Conservation (phyloP, 2,329 filamentous ascomycete genomes). For the Aspergillus udagawae region DNA sequence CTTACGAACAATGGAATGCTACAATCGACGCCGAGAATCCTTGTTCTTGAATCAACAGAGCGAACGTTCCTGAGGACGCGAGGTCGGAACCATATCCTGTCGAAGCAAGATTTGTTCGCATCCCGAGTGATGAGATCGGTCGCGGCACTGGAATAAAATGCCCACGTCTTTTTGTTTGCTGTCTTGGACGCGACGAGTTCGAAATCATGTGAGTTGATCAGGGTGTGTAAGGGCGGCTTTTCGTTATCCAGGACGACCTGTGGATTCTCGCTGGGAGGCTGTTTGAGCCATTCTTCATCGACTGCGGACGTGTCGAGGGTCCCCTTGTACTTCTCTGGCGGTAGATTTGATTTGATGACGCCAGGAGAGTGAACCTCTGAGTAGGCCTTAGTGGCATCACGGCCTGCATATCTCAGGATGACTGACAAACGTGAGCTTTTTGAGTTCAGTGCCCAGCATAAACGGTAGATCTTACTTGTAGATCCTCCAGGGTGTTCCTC, state of each 20-base stretch:
- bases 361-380: conserved; percentile 45
- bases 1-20: conserved; percentile 60
- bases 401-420: conserved; percentile 44
- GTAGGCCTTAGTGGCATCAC: conserved; percentile 44
- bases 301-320: conserved; percentile 47
- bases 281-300: conserved; percentile 47
- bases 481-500: conserved; percentile 61
- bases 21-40: conserved; percentile 52
- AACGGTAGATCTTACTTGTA: conserved; percentile 38
- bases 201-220: conserved; percentile 61
- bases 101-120: conserved; percentile 53
- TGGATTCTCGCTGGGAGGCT: conserved; percentile 30
- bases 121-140: conserved; percentile 58
- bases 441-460: neutral
- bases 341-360: conserved; percentile 43
- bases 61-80: conserved; percentile 56
- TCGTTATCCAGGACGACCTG: conserved; percentile 27
- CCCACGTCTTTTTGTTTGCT: conserved; percentile 62
- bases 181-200: conserved; percentile 52
- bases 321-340: conserved; percentile 47
- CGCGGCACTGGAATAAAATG: conserved; percentile 64
- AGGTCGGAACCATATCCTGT: conserved; percentile 57
- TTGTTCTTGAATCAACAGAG: conserved; percentile 47
- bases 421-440: conserved; percentile 22
- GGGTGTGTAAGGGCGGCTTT: conserved; percentile 50